Percentiles rank a stretch among this genome's conserved stretches.
phyloP scores from a whole-genome alignment of 177 flowering plant species.

The Tripterygium wilfordii region DNA sequence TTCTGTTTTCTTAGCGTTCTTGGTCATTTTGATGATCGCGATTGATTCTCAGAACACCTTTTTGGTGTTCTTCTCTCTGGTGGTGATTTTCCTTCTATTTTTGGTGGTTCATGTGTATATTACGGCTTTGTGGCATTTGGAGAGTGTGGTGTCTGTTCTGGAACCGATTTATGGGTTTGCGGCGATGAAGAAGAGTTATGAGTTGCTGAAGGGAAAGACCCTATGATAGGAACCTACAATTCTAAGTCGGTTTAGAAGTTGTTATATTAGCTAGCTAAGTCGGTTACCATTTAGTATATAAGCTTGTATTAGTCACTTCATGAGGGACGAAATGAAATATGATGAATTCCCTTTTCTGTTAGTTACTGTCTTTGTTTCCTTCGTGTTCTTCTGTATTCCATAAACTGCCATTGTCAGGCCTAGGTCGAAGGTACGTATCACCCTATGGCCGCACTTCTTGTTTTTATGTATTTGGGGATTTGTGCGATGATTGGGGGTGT shows the following conservation, averaged over 20 bases:
- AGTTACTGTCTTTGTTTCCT: no score
- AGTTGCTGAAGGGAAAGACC: constrained; percentile 29
- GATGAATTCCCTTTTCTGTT: no score
- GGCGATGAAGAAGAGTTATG: constrained; percentile 33
- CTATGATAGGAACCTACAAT: no score
- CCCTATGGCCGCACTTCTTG: constrained; percentile 29
- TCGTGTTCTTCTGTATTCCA: no score
- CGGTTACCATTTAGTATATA: not conserved
- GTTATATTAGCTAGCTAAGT: constrained; percentile 7
- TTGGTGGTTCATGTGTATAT: constrained; percentile 47
- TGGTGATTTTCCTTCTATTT: constrained; percentile 33
- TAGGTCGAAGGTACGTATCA: no score
- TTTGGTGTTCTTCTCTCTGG: constrained; percentile 27
- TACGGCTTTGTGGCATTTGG: constrained; percentile 27
- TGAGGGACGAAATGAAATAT: no score
- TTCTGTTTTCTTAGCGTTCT: constrained; percentile 25
- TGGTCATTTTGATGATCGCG: constrained; percentile 36
- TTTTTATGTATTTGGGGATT: not conserved
- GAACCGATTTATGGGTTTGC: constrained; percentile 27
- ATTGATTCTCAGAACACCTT: constrained; percentile 25
- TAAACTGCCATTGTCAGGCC: no score
- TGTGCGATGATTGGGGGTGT: constrained; percentile 15
- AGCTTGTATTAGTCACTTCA: no score
- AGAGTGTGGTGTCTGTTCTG: constrained; percentile 29
- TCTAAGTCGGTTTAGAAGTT: constrained; percentile 10